Conservation (phyloP, 352 stramenopile species). For the Aphanomyces invadans region DNA sequence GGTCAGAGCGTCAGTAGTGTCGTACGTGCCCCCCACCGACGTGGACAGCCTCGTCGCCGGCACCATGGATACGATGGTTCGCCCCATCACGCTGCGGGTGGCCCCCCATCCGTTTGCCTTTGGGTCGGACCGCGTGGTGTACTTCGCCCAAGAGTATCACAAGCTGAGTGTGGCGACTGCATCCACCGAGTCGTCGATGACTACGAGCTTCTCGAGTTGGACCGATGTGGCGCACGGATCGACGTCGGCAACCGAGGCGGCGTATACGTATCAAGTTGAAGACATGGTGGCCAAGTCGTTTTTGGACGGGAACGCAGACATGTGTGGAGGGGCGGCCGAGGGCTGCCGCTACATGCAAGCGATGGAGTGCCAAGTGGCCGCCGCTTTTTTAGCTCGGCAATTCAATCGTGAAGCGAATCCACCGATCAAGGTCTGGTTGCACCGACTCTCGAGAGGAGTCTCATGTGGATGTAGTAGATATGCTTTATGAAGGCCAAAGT, state of each 20-base stretch:
- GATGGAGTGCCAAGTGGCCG: constrained; percentile 3
- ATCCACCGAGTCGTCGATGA: constrained; percentile 11
- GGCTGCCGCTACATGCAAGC: background rate
- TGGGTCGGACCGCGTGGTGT: constrained; percentile 34
- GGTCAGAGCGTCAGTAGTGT: background rate
- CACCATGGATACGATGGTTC: background rate
- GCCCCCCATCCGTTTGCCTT: constrained; percentile 36
- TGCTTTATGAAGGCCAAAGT: background rate
- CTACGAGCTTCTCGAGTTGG: constrained; percentile 30
- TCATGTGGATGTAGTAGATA: constrained; percentile 20
- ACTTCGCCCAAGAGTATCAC: constrained; percentile 30
- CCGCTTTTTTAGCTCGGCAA: background rate
- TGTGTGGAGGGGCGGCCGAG: background rate
- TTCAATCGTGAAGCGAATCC: background rate
- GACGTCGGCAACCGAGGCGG: background rate
- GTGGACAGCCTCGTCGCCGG: background rate
- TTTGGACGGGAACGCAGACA: background rate
- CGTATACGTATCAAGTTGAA: background rate
- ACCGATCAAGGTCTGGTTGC: constrained; percentile 23
- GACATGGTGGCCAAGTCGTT: constrained; percentile 7
- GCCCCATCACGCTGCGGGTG: constrained; percentile 25
- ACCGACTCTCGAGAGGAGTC: constrained; percentile 27
- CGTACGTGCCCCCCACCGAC: background rate
- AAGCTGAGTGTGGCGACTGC: no score
- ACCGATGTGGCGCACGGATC: constrained; percentile 29